Percentiles rank a stretch among this genome's conserved stretches.
These are phyloP conservation scores for Ramaria sp. DNA, from an alignment of 768 basidiomycete genomes.

Conservation along the genomic window DNA sequence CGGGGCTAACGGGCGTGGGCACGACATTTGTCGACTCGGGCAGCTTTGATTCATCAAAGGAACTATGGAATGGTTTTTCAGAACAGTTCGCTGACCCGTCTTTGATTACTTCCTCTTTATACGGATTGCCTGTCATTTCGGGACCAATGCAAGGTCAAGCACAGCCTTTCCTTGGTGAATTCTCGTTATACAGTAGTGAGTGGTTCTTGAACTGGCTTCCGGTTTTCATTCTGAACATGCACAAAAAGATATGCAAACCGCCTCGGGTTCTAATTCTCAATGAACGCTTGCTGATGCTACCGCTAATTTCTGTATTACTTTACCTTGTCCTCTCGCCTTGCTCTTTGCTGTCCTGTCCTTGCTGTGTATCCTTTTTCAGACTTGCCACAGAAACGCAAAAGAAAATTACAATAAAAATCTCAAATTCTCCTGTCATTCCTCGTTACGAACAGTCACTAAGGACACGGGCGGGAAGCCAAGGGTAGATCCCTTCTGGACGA, in stretches of 20 bases:
- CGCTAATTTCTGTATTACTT: not conserved
- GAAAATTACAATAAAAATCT: not conserved
- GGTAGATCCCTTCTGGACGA: conserved; percentile 6
- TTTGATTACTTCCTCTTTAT: conserved; percentile 3
- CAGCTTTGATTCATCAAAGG: not conserved
- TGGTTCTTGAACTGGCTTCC: not conserved
- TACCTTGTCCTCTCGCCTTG: not conserved
- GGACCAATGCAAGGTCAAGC: not conserved
- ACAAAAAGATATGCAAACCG: not conserved
- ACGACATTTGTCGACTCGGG: not conserved
- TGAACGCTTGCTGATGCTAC: not conserved
- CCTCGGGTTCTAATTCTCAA: not conserved
- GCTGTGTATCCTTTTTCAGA: not conserved
- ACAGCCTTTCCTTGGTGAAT: not conserved
- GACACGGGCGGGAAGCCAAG: conserved; percentile 6
- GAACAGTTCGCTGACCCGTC: conserved; percentile 1
- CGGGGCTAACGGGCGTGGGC: not conserved
- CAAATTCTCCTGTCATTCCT: not conserved
- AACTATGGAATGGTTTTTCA: conserved; percentile 1
- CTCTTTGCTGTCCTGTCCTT: not conserved
- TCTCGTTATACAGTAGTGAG: not conserved
- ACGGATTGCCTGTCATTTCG: conserved; percentile 3
- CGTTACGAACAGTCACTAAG: not conserved
- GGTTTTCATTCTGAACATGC: not conserved
- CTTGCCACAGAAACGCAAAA: not conserved